Base-by-base conservation (phyloP, 352 stramenopile species). In the Phytophthora sp. region DNA sequence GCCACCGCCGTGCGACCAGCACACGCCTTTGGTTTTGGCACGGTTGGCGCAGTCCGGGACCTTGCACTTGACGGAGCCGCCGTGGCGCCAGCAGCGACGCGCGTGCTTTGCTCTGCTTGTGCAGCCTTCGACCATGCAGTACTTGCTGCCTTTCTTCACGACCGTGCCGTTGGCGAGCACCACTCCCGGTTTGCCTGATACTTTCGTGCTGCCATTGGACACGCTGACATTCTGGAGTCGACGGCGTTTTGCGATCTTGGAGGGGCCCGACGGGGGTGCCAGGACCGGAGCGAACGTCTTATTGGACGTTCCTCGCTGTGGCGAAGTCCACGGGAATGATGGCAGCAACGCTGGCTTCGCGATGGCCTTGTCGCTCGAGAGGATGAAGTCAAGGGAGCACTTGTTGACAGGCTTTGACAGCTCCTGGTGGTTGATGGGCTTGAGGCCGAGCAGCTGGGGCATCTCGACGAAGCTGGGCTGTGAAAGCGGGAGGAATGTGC, bases 51-150 rank as follows among this genome's bases (percentile, higher is more conserved):
- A 84, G 59, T 80, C 77, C 0, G 60, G 56, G 2, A 84, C 60
- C 21, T 83, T 88, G 72, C 82, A 91, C 49, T 85, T 77, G 51
- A 84, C 70, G 6, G 78, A 88, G 23, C 78, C 78, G 20, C 78
- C 78, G 65, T 88, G 79, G 15, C 76, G 74, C 78, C 78, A 88
- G 54, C 78, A 88, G 17, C 58, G 61, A 20, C 76, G 66, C 6
- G 71, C 72, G 44, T 86, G 71, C 54, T 88, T 88, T 51, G 78
- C 78, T 38, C 78, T 70, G 28, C 74, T 86, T 27, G 49, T 70
- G 38, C 78, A 88, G 54, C 74, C 76, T 2, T 84, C 72, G 8
- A 86, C 57, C 50, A 77, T 71, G 61, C 78, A 88, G 59, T 76
- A 82, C 49, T 87, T 84, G 59, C 78, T 82, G 21, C 76, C 74